These are phyloP conservation scores for Aspergillus pseudoviridinutans DNA, from an alignment of 2,329 filamentous ascomycete genomes.

Conservation along the genomic window DNA sequence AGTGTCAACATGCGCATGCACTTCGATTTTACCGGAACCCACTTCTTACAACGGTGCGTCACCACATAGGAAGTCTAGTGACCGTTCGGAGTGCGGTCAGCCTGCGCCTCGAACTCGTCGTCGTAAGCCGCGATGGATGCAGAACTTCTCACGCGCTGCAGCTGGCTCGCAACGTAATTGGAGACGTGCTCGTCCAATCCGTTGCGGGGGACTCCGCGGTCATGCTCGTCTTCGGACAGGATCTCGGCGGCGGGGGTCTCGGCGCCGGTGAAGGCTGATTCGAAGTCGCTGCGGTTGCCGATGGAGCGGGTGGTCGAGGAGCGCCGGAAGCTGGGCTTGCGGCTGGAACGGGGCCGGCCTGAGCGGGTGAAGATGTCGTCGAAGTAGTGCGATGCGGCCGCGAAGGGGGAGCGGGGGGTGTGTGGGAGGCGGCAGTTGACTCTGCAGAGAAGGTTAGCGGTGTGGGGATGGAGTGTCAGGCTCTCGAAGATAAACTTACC, in stretches of 20 bases:
- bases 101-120: conserved; percentile 60
- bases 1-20: background rate
- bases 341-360: conserved; percentile 39
- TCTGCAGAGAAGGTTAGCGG: conserved; percentile 41
- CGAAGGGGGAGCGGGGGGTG: conserved; percentile 81
- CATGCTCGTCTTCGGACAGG: conserved; percentile 34
- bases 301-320: conserved; percentile 82
- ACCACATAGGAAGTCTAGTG: conserved; percentile 5
- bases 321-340: conserved; percentile 61
- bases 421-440: conserved; percentile 87
- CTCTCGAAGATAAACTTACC: conserved; percentile 54
- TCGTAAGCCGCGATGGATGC: conserved; percentile 49
- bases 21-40: background rate
- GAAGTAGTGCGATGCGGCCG: conserved; percentile 88
- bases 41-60: background rate
- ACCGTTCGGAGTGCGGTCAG: conserved; percentile 41
- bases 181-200: conserved; percentile 66
- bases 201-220: conserved; percentile 46
- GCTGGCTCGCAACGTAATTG: conserved; percentile 75
- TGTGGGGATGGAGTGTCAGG: background rate
- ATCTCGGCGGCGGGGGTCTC: conserved; percentile 28
- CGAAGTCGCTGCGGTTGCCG: conserved; percentile 76
- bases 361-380: conserved; percentile 75
- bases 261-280: conserved; percentile 39
- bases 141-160: conserved; percentile 66